Percentiles rank a stretch among this genome's conserved stretches.
These are phyloP conservation scores for Chaetomium strumarium DNA, from an alignment of 2,329 filamentous ascomycete species.

Conservation along the genomic window DNA sequence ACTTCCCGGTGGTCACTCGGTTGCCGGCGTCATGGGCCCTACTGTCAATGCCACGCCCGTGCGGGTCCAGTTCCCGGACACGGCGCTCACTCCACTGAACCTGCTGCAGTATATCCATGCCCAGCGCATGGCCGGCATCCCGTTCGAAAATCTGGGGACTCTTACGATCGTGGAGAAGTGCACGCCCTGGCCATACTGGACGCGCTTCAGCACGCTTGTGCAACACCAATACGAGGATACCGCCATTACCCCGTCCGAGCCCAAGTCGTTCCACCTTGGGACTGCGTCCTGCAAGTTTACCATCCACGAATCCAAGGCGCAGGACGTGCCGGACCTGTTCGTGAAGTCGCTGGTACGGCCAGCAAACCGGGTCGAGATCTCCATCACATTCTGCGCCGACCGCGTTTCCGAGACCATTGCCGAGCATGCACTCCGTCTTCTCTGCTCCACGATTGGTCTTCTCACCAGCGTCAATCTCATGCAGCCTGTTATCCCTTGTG, in stretches of 20 bases:
- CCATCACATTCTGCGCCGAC: slow-evolving; percentile 42
- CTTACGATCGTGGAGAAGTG: slow-evolving; percentile 48
- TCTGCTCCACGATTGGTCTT: slow-evolving; percentile 40
- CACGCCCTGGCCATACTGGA: slow-evolving; percentile 49
- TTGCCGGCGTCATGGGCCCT: slow-evolving; percentile 42
- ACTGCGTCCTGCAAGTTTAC: slow-evolving; percentile 41
- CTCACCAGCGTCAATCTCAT: slow-evolving; percentile 43
- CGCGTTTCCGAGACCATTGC: slow-evolving; percentile 39
- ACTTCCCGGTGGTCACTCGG: slow-evolving; percentile 50
- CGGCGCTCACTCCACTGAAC: slow-evolving; percentile 41
- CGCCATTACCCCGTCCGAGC: slow-evolving; percentile 31
- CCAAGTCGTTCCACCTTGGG: slow-evolving; percentile 39
- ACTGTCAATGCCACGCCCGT: slow-evolving; percentile 42
- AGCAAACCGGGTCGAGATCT: slow-evolving; percentile 35
- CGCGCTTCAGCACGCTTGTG: slow-evolving; percentile 48
- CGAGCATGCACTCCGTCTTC: slow-evolving; percentile 39
- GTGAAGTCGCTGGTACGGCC: slow-evolving; percentile 37
- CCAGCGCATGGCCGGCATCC: slow-evolving; percentile 42
- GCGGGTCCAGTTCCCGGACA: slow-evolving; percentile 41
- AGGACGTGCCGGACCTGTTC: slow-evolving; percentile 42
- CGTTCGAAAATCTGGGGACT: slow-evolving; percentile 47
- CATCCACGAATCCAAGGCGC: slow-evolving; percentile 35
- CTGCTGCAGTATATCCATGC: slow-evolving; percentile 44
- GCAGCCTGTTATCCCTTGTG: slow-evolving; percentile 41
- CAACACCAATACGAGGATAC: slow-evolving; percentile 44